Evolutionary conservation across 164 flowering plant species (phyloP), one percentile per base, ranked within the genome.

Genomic region (Tetrastigma voinierianum): DNA sequence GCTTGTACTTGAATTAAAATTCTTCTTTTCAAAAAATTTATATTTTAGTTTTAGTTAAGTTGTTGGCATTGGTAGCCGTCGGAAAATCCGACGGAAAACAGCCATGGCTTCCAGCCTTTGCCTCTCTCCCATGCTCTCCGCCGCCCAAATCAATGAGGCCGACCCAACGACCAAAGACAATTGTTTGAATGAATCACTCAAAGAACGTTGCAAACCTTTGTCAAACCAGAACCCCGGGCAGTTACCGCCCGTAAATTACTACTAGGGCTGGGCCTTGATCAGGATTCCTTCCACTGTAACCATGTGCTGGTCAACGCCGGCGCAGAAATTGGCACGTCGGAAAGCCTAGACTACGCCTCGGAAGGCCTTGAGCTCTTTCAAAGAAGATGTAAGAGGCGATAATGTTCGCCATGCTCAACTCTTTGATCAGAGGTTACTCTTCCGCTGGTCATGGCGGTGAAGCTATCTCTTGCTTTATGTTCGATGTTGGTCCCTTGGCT

Each of bases 391-490:
- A 24, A 68, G 24, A 19, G 57, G 51, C 0, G 17, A 2, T 10
- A 62, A 71, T 23, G 59, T n/a, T n/a, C 61, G 14, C 61, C 77
- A 73, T 80, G 72, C 77, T 67, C 72, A 87, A 87, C 64, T 78
- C 81, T 53, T 65, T 87, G 77, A 86, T 87, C 40, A 79, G 83
- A 75, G 86, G 83, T 6, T 84, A 77, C 64, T 66, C 87, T 40
- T 54, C 68, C 43, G 71, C 76, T 48, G 86, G 84, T 3, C 63
- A 73, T 23, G 65, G 83, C 46, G 64, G 65, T 9, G 82, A 81
- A 66, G 88, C 87, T 20, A 53, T 88, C 15, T n/a, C n/a, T 72
- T 48, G 67, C 61, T 80, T 17, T 84, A 74, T 65, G 57, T 58
- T 24, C 65, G 73, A 76, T 84, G 88, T 23, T 80, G 53, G 32